Base-by-base conservation (phyloP, 176 grass and related monocot genomes). In the Hyparrhenia diplandra region DNA sequence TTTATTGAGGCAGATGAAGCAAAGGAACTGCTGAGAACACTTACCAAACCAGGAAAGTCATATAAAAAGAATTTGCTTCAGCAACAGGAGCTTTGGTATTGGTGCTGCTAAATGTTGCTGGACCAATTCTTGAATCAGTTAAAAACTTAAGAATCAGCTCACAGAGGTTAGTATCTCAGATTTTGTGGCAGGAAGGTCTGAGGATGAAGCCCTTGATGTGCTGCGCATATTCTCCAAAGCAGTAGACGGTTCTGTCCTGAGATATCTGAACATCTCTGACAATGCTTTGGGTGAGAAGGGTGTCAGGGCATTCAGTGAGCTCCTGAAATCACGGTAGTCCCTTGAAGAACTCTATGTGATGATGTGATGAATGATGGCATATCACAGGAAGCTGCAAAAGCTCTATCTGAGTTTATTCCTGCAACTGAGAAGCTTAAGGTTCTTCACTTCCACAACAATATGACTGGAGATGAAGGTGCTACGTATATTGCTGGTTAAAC, bases 401-500 rank as follows among this genome's bases (percentile, higher is more conserved):
- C 40, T 47, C 45, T 47, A 17, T 47, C 4, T 47, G 45, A 47
- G 14, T 14, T 47, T 47, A 47, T 47, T 47, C 45, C 45, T 47
- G 45, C 45, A 47, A 47, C 45, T 17, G 4, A 47, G 13, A 47
- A 47, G 14, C 45, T 47, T 17, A 47, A 47, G 14, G 45, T 47
- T 47, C 45, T 47, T 47, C 45, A 47, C 45, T 47, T 47, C 45
- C 45, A 47, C 14, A 47, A 47, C 4, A 47, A 47, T 47, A 47
- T 47, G 45, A 47, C 45, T 47, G 45, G 45, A 47, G 45, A 95
- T 75, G 93, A 95, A 84, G 93, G 90, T 60, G 93, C 83, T 8
- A 62, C 84, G 81, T 57, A 75, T 20, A 87, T 96, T 55, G 85
- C 85, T 17, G n/a, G 84, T 96, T 54, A 92, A 88, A 30, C 40